These are phyloP conservation scores for Ascochyta lentis DNA, from an alignment of 2,329 filamentous ascomycete genomes.

Conservation along the genomic window DNA sequence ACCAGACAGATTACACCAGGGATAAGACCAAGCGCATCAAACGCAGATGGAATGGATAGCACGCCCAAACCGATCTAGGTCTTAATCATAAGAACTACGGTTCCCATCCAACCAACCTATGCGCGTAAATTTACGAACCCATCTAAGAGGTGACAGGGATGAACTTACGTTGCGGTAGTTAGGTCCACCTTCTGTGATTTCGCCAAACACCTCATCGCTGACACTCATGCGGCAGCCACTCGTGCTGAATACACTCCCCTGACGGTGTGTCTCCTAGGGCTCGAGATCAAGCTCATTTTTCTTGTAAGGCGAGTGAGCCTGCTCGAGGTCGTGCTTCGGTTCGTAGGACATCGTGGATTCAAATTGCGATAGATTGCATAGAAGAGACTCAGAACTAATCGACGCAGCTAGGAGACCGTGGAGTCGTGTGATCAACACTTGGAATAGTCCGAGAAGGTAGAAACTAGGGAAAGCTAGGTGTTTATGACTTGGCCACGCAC, in stretches of 20 bases:
- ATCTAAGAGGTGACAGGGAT: too few species aligned
- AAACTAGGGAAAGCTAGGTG: conserved; percentile 3
- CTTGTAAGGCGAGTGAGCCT: background rate
- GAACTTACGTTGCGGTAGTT: conserved; percentile 10
- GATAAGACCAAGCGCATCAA: conserved; percentile 55
- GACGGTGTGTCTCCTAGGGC: conserved; percentile 5
- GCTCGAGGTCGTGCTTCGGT: conserved; percentile 11
- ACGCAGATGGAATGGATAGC: conserved; percentile 55
- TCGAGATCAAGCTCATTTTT: conserved; percentile 9
- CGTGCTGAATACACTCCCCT: conserved; percentile 12
- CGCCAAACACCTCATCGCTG: conserved; percentile 12
- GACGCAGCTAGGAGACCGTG: background rate
- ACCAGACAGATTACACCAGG: conserved; percentile 54
- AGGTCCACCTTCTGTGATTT: conserved; percentile 9
- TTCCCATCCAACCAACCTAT: conserved; percentile 26
- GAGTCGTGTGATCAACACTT: background rate
- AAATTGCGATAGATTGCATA: background rate
- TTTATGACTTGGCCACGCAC: background rate
- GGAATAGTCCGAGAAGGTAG: background rate
- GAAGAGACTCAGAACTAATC: background rate
- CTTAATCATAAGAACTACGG: conserved; percentile 29
- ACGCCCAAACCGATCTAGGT: conserved; percentile 43
- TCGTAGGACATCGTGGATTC: conserved; percentile 14
- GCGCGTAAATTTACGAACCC: background rate
- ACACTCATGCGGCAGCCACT: conserved; percentile 4